These are phyloP conservation scores for Vanrija humicola DNA, from an alignment of 1,284 basidiomycete genomes.

Conservation along the genomic window DNA sequence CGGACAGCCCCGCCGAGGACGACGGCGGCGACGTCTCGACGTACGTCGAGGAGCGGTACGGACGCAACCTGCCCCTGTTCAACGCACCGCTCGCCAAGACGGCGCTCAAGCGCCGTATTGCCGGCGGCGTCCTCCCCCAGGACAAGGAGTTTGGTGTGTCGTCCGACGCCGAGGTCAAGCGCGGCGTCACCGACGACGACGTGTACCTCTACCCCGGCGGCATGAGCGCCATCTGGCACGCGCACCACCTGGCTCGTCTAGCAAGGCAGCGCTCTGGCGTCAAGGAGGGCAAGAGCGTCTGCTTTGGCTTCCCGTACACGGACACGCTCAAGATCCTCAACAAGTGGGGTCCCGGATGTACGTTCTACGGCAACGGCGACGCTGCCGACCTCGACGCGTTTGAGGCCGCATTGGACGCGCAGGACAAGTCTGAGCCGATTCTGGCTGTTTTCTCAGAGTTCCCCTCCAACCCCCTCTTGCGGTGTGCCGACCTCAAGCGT, in stretches of 20 bases:
- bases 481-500: constrained; percentile 73
- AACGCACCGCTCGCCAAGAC: constrained; percentile 75
- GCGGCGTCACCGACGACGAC: constrained; percentile 67
- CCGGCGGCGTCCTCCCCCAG: constrained; percentile 74
- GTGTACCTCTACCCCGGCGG: constrained; percentile 84
- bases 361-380: constrained; percentile 81
- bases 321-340: constrained; percentile 95
- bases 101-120: constrained; percentile 80
- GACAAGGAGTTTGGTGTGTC: constrained; percentile 37
- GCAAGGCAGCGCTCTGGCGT: constrained; percentile 45
- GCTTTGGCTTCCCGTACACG: constrained; percentile 94
- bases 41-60: constrained; percentile 89
- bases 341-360: constrained; percentile 94
- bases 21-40: constrained; percentile 52
- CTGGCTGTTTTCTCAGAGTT: constrained; percentile 69
- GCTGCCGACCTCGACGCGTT: constrained; percentile 72
- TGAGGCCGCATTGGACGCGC: constrained; percentile 58
- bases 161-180: constrained; percentile 24
- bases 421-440: constrained; percentile 37
- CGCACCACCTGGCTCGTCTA: constrained; percentile 68
- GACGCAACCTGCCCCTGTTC: constrained; percentile 77
- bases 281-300: constrained; percentile 71
- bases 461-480: constrained; percentile 89
- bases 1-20: constrained; percentile 38
- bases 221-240: constrained; percentile 90